Evolutionary conservation across 306 rosid species (phyloP).

Genomic region (Cucumis hystrix): DNA sequence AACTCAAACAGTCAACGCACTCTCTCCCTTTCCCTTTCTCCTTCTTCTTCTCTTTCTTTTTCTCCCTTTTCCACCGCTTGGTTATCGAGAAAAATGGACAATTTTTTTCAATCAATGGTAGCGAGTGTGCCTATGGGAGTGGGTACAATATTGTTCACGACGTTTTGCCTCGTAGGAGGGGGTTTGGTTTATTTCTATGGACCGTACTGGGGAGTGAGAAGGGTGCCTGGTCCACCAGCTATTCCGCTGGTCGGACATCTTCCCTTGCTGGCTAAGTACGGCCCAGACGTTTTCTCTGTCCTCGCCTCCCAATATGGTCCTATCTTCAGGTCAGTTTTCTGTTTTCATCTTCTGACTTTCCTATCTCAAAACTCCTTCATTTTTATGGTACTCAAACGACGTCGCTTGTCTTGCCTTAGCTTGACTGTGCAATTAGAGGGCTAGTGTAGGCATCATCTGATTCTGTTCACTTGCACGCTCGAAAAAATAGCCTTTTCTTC

Average conservation of each 20-base stretch:
- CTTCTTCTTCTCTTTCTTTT: not conserved
- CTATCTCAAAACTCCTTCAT: not conserved
- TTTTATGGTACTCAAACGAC: not conserved
- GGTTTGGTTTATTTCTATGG: slow-evolving; percentile 37
- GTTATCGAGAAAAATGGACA: not conserved
- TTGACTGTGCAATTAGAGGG: not conserved
- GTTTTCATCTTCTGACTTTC: not conserved
- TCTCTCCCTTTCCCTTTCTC: slow-evolving; percentile 1
- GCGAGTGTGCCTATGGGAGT: slow-evolving; percentile 14
- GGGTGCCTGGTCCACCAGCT: slow-evolving; percentile 81
- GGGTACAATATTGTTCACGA: slow-evolving; percentile 23
- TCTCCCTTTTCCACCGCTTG: not conserved
- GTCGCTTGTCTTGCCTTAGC: not conserved
- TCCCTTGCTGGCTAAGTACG: slow-evolving; percentile 72
- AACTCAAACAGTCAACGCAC: not conserved
- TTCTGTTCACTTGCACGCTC: slow-evolving; percentile 3
- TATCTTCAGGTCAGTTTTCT: slow-evolving; percentile 59
- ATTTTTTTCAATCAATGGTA: slow-evolving; percentile 6
- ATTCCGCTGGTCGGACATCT: slow-evolving; percentile 76
- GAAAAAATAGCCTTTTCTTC: not conserved
- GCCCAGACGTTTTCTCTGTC: slow-evolving; percentile 81
- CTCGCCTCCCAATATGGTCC: slow-evolving; percentile 86
- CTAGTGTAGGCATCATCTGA: not conserved
- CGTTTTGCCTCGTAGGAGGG: slow-evolving; percentile 32
- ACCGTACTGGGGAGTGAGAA: slow-evolving; percentile 76